Evolutionary conservation across 1,139 yeast genomes (phyloP).

Genomic region (Yamadazyma friedrichii): DNA sequence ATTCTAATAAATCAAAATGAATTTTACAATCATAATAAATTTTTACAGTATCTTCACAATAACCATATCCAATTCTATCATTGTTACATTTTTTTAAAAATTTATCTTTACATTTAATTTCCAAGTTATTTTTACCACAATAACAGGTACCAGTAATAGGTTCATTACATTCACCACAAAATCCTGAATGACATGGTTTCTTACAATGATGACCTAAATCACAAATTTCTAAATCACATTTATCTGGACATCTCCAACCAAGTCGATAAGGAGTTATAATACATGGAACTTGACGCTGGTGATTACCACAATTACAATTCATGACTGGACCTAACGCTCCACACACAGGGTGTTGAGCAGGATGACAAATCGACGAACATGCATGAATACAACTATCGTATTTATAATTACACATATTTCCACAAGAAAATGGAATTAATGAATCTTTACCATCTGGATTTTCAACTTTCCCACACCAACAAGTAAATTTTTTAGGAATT

Average conservation of each 20-base stretch:
- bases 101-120: conserved; percentile 51
- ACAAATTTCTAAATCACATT: conserved; percentile 68
- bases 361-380: conserved; percentile 78
- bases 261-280: conserved; percentile 62
- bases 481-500: conserved; percentile 63
- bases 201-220: conserved; percentile 65
- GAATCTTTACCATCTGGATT: conserved; percentile 59
- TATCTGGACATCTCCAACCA: conserved; percentile 69
- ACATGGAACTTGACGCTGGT: conserved; percentile 67
- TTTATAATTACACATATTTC: conserved; percentile 67
- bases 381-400: conserved; percentile 68
- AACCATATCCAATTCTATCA: conserved; percentile 60
- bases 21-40: conserved; percentile 62
- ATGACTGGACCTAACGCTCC: conserved; percentile 72
- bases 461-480: conserved; percentile 86
- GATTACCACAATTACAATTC: conserved; percentile 75
- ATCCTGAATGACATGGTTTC: conserved; percentile 58
- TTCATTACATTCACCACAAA: conserved; percentile 69
- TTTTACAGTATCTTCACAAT: conserved; percentile 54
- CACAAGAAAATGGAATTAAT: conserved; percentile 83
- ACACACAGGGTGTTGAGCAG: conserved; percentile 86
- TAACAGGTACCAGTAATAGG: conserved; percentile 54
- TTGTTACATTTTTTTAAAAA: conserved; percentile 30
- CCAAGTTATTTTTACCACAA: conserved; percentile 60
- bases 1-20: conserved; percentile 57